phyloP scores from a whole-genome alignment of 192 early-diverging fungal genomes.

The Tieghemiomyces parasiticus region DNA sequence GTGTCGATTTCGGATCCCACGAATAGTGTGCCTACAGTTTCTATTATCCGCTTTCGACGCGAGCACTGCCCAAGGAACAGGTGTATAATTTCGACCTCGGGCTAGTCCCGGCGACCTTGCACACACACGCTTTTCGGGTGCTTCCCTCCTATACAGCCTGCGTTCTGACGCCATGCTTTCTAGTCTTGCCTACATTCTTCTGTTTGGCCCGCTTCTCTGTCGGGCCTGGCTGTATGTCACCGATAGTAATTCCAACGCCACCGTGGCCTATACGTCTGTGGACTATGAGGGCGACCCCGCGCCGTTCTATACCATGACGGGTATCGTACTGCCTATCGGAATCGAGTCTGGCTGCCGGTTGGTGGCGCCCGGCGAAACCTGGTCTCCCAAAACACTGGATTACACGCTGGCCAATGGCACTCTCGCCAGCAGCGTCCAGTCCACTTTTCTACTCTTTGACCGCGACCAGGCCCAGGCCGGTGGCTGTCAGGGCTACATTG shows the following conservation, averaged over 20 bases:
- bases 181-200: too few relatives aligned
- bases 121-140: too few relatives aligned
- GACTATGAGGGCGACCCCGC: background rate
- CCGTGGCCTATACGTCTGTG: background rate
- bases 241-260: background rate
- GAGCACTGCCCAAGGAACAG: too few relatives aligned
- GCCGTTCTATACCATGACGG: background rate
- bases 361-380: background rate
- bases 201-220: too few relatives aligned
- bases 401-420: background rate
- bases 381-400: background rate
- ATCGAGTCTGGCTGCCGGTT: background rate
- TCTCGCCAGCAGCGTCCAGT: background rate
- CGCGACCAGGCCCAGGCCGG: background rate
- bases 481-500: background rate
- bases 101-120: too few relatives aligned
- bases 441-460: background rate
- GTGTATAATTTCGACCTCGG: too few relatives aligned
- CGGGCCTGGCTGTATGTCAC: conserved; percentile 1
- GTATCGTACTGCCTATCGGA: background rate
- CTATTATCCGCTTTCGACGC: too few relatives aligned
- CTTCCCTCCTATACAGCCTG: too few relatives aligned
- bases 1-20: too few relatives aligned
- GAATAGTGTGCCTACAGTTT: too few relatives aligned
- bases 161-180: too few relatives aligned